phyloP scores from a whole-genome alignment of 352 stramenopile species.

The Peronospora farinosa region DNA sequence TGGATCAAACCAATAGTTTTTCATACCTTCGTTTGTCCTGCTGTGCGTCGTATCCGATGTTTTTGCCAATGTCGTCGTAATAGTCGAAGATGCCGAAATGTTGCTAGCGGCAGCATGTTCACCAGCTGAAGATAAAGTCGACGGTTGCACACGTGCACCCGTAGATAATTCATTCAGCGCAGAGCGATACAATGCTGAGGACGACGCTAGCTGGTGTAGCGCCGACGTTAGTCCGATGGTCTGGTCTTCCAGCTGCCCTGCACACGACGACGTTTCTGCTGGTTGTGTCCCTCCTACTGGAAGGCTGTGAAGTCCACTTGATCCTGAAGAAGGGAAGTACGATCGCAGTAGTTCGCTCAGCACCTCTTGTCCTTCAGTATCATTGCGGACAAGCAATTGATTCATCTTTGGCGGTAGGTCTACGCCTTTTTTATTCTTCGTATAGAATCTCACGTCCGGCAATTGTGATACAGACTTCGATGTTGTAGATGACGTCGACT shows the following conservation, averaged over 20 bases:
- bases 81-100: background rate
- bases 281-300: constrained; percentile 1
- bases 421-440: constrained; percentile 9
- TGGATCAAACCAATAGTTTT: constrained; percentile 49
- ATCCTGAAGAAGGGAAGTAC: constrained; percentile 30
- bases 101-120: background rate
- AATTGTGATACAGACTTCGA: constrained; percentile 13
- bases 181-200: constrained; percentile 40
- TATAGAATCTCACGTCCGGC: constrained; percentile 30
- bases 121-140: constrained; percentile 6
- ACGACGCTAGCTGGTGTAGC: constrained; percentile 53
- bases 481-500: constrained; percentile 31
- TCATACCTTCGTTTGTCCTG: constrained; percentile 2
- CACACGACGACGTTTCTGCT: constrained; percentile 9
- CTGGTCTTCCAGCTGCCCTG: constrained; percentile 15
- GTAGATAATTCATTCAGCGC: constrained; percentile 23
- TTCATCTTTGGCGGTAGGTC: constrained; percentile 34
- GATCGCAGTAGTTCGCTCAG: constrained; percentile 47
- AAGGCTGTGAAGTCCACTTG: constrained; percentile 23
- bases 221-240: constrained; percentile 18
- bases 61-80: constrained; percentile 3
- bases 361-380: constrained; percentile 43
- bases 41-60: constrained; percentile 9
- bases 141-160: constrained; percentile 10
- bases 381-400: constrained; percentile 49